phyloP scores from a whole-genome alignment of 306 rosid genomes.

The Ziziphus jujuba region DNA sequence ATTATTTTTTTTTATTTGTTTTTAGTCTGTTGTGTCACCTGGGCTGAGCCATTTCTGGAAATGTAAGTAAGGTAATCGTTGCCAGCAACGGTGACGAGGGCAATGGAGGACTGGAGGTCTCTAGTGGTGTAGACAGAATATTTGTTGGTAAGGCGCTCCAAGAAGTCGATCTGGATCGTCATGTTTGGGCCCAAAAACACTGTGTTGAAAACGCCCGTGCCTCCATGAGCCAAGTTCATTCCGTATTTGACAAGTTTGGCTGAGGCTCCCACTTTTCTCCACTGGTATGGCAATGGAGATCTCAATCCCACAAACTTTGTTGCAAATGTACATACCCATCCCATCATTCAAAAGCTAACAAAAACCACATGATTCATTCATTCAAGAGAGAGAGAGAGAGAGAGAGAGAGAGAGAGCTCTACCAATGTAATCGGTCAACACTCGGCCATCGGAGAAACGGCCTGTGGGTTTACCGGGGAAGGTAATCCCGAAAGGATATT shows the following conservation, averaged over 20 bases:
- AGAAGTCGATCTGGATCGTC: constrained; percentile 70
- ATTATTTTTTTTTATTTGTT: no score
- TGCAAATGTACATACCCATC: constrained; percentile 20
- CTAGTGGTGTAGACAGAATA: constrained; percentile 26
- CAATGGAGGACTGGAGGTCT: constrained; percentile 54
- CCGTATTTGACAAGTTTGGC: constrained; percentile 50
- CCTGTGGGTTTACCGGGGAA: constrained; percentile 60
- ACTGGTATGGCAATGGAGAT: constrained; percentile 70
- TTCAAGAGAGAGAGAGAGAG: not conserved
- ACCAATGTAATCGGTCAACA: constrained; percentile 52
- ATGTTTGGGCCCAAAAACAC: constrained; percentile 57
- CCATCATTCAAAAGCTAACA: no score
- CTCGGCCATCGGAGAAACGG: constrained; percentile 61
- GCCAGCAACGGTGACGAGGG: constrained; percentile 74
- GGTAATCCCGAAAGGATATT: constrained; percentile 48
- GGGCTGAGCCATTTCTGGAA: constrained; percentile 36
- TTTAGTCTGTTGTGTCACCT: constrained; percentile 33
- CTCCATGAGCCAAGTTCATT: constrained; percentile 87
- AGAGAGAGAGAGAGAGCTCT: constrained; percentile 6
- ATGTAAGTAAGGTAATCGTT: constrained; percentile 60
- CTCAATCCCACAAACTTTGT: constrained; percentile 60
- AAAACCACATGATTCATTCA: no score
- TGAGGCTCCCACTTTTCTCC: constrained; percentile 40
- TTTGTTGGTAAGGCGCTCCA: constrained; percentile 36
- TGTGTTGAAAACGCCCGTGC: constrained; percentile 79